A percentile compares a stretch with the other conserved stretches of the same genome.
These are phyloP conservation scores for Helminthosporium solani DNA, from an alignment of 2,329 filamentous ascomycete species.

Conservation along the genomic window DNA sequence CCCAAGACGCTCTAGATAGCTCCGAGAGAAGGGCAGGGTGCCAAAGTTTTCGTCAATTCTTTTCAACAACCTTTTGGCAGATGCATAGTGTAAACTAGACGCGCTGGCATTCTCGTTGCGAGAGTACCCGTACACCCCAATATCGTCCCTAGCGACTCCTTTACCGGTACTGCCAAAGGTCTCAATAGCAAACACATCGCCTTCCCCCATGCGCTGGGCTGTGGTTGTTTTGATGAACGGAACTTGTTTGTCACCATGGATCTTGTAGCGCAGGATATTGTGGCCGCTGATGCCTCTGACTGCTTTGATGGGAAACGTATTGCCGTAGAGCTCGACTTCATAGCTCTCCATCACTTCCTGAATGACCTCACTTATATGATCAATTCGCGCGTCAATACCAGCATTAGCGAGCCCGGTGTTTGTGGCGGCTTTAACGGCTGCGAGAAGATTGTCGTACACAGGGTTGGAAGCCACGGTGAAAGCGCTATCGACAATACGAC, in stretches of 20 bases:
- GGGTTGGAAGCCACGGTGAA: conserved; percentile 69
- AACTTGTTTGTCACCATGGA: conserved; percentile 89
- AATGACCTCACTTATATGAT: conserved; percentile 79
- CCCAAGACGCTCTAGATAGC: conserved; percentile 84
- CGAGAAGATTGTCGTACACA: conserved; percentile 65
- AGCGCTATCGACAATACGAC: conserved; percentile 69
- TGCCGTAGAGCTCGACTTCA: conserved; percentile 77
- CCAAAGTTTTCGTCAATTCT: conserved; percentile 95
- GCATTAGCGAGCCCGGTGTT: conserved; percentile 80
- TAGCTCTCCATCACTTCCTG: conserved; percentile 93
- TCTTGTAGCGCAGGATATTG: conserved; percentile 84
- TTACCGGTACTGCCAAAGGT: conserved; percentile 86
- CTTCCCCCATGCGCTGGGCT: conserved; percentile 94
- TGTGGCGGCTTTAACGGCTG: conserved; percentile 66
- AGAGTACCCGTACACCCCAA: conserved; percentile 62
- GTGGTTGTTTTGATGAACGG: conserved; percentile 86
- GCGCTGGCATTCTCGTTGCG: conserved; percentile 68
- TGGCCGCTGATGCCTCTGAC: conserved; percentile 89
- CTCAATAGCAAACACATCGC: conserved; percentile 91
- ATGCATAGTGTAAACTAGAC: conserved; percentile 70
- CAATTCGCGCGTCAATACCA: conserved; percentile 84
- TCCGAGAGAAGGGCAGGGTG: conserved; percentile 81
- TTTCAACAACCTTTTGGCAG: conserved; percentile 78
- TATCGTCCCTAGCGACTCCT: conserved; percentile 79
- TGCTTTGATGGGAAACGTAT: conserved; percentile 74